Evolutionary conservation across 495 filamentous ascomycete species (phyloP).

Genomic region (Lindgomyces ingoldianus): DNA sequence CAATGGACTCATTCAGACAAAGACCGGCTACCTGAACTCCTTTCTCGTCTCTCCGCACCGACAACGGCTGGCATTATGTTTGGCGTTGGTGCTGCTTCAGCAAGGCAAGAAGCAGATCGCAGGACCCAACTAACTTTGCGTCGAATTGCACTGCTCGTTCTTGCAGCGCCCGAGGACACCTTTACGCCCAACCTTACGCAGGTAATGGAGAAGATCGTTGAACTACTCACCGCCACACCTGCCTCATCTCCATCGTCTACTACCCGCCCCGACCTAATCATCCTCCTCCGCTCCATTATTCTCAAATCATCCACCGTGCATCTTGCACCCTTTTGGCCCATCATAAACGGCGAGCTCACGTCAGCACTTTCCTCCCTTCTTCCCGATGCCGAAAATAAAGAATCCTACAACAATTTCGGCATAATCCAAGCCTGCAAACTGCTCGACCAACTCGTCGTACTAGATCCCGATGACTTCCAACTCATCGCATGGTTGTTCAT

Average conservation of each 20-base stretch:
- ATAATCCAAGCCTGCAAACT: slow-evolving; percentile 91
- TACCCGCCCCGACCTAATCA: slow-evolving; percentile 84
- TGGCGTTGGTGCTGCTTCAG: slow-evolving; percentile 91
- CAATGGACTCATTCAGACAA: slow-evolving; percentile 85
- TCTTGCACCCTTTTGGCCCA: slow-evolving; percentile 82
- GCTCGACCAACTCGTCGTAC: slow-evolving; percentile 78
- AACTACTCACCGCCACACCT: slow-evolving; percentile 80
- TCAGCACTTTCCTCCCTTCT: slow-evolving; percentile 76
- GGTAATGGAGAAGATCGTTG: slow-evolving; percentile 80
- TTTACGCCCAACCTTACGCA: slow-evolving; percentile 72
- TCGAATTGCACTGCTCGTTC: slow-evolving; percentile 72
- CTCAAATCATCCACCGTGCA: slow-evolving; percentile 75
- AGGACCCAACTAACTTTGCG: slow-evolving; percentile 90
- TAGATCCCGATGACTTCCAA: slow-evolving; percentile 93
- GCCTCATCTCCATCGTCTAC: slow-evolving; percentile 89
- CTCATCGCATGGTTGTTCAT: slow-evolving; percentile 95
- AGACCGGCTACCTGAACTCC: slow-evolving; percentile 78
- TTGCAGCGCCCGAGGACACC: slow-evolving; percentile 72
- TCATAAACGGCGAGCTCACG: slow-evolving; percentile 84
- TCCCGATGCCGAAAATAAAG: slow-evolving; percentile 63
- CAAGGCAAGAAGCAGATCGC: slow-evolving; percentile 90
- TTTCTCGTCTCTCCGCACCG: slow-evolving; percentile 76
- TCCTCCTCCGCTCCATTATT: slow-evolving; percentile 79
- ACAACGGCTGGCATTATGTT: slow-evolving; percentile 98
- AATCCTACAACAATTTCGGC: slow-evolving; percentile 71